These are phyloP conservation scores for Epichloe brachyelytri DNA, from an alignment of 2,329 filamentous ascomycete genomes.

Conservation along the genomic window DNA sequence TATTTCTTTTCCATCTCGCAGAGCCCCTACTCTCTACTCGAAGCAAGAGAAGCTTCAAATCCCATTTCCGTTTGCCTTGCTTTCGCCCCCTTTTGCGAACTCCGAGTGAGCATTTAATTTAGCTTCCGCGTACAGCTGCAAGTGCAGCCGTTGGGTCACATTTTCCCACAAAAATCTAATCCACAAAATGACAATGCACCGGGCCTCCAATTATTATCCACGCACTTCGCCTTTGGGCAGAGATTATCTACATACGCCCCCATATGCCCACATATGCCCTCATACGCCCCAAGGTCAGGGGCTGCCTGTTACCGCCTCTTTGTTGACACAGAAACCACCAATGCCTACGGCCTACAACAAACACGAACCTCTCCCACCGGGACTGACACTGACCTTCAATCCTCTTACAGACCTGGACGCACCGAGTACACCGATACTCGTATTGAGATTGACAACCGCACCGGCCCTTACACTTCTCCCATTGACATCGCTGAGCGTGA, in stretches of 20 bases:
- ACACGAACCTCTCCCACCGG: constrained; percentile 11
- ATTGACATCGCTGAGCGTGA: constrained; percentile 54
- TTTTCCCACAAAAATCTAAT: background rate
- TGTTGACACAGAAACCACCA: constrained; percentile 14
- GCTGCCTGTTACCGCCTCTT: constrained; percentile 6
- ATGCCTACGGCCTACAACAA: constrained; percentile 10
- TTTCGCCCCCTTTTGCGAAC: background rate
- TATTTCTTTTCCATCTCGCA: constrained; percentile 4
- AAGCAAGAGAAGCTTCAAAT: background rate
- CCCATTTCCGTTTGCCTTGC: background rate
- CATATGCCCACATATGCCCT: background rate
- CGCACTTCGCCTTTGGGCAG: constrained; percentile 6
- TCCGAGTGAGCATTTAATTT: background rate
- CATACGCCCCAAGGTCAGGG: constrained; percentile 11
- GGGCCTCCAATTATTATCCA: background rate
- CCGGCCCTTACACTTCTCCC: constrained; percentile 34
- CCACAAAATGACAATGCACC: constrained; percentile 1
- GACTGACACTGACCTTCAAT: constrained; percentile 5
- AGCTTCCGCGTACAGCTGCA: constrained; percentile 1
- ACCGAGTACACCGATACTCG: constrained; percentile 47
- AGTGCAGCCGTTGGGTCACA: background rate
- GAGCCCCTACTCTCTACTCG: background rate
- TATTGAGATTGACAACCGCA: constrained; percentile 48
- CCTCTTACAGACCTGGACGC: constrained; percentile 20
- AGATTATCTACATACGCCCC: constrained; percentile 5